Conservation (phyloP, 306 rosid genomes). For the Canavalia gladiata region DNA sequence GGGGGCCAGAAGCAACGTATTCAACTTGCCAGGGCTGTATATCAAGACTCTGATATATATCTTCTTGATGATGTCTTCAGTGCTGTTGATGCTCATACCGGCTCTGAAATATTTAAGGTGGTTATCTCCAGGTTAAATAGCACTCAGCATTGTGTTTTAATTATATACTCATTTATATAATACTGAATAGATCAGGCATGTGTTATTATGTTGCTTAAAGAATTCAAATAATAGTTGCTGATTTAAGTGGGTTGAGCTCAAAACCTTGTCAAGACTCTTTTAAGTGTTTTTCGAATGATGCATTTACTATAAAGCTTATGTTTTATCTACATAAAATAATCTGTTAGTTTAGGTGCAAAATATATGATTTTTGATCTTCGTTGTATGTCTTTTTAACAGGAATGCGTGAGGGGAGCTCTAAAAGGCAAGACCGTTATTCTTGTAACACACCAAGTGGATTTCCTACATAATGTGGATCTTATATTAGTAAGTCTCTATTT, state of each 20-base stretch:
- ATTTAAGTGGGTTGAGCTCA: too few relatives aligned
- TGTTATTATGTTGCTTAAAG: neutral
- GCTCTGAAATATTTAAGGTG: constrained; percentile 85
- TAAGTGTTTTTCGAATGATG: neutral
- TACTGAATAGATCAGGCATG: neutral
- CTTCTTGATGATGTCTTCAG: constrained; percentile 89
- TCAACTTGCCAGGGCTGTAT: constrained; percentile 91
- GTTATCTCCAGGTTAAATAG: neutral
- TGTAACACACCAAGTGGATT: constrained; percentile 93
- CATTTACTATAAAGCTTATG: neutral
- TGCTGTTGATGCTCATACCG: constrained; percentile 93
- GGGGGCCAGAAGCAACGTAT: constrained; percentile 91
- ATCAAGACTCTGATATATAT: constrained; percentile 83
- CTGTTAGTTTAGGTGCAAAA: neutral
- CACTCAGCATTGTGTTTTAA: neutral
- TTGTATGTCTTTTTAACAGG: constrained; percentile 52
- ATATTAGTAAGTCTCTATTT: constrained; percentile 60
- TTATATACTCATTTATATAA: neutral
- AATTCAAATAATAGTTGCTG: neutral
- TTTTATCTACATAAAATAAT: neutral
- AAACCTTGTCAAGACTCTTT: neutral
- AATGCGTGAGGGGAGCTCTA: constrained; percentile 80
- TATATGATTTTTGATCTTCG: constrained; percentile 4
- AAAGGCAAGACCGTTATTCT: constrained; percentile 75
- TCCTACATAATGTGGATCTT: constrained; percentile 82